Evolutionary conservation across 768 basidiomycete species (phyloP), one percentile per base, ranked within the genome.

Genomic region (Hygrocybe punicea): DNA sequence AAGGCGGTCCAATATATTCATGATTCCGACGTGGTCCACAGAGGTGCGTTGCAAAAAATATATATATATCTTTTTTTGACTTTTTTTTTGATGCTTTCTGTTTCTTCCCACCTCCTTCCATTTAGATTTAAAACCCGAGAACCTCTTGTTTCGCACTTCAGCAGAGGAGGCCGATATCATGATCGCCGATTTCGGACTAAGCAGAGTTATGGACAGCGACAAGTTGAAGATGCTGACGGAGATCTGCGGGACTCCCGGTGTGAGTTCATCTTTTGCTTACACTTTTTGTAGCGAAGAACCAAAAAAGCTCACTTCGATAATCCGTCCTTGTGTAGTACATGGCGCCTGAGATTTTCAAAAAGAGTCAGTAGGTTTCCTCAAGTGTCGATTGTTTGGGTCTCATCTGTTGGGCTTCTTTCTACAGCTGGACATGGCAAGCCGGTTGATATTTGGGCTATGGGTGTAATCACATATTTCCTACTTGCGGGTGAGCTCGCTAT

Each of bases 371-470:
- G 14, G 50, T 45, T 9, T 47, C 29, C 21, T 55, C 58, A 11
- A 50, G 29, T 29, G 29, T 29, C 25, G 46, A 45, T 25, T 37
- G 23, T 37, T 34, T n/a, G n/a, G 5, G 25, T 40, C 37, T 48
- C 39, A 25, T 52, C 51, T 54, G 51, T 60, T 44, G 40, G 35
- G 34, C 34, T 16, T 51, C 24, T 44, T 53, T 29, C 21, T 47
- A 4, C 66, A 90, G 89, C 86, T 55, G 96, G 96, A 3, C 96
- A 99, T 65, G 84, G 89, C 40, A 97, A 91, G 73, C 94, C 95
- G 8, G 95, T 97, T 16, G 96, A 96, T 65, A 75, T 96, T 55
- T 95, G 93, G 95, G 94, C 96, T 1, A 95, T 98, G 84, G 96
- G 96, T 37, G 96, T 99, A 49, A 95, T 99, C 71, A 91, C 96